Evolutionary conservation across 208 protist genomes (phyloP), one percentile per base, ranked within the genome.

Genomic region (Herpetomonas samuelpessoai): DNA sequence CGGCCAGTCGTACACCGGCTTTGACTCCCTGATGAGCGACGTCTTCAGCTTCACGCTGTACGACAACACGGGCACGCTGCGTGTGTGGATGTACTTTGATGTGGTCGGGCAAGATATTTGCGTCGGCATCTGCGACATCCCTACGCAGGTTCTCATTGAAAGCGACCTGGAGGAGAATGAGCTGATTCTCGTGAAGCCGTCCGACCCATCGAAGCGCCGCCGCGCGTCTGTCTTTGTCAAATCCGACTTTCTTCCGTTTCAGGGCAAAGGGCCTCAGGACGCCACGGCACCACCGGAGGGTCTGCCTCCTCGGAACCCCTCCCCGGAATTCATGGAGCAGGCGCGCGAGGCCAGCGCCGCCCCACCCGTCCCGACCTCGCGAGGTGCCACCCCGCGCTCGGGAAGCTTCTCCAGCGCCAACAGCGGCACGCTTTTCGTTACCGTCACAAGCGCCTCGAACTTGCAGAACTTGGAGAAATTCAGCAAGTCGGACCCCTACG

Each of bases 21-120:
- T 85, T 44, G 58, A 76, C 52, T 69, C 64, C 25, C 38, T 56
- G 56, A 74, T 88, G 62, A 45, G 19, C 3, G 80, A 91, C 56
- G 46, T 59, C 19, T 85, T 91, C 54, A 74, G 58, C 48, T 88
- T 85, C 55, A 79, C 79, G 18, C 51, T 91, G 22, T 88, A 82
- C 62, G 77, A 91, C 67, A 75, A 59, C 39, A 79, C 61, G n/a
- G 64, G 58, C 27, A 71, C 50, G 18, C 59, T 91, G 48, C 77
- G 72, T 26, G 63, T 91, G 22, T 91, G 77, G 79, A 53, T 86
- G 31, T 86, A 82, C 68, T 88, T 87, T 62, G 84, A 91, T 55
- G 80, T 88, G 2, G 69, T 74, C 19, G 80, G 80, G 25, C 66
- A 60, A 14, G 80, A 91, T 65, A 38, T 79, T 7, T 72, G 65